Conservation (phyloP, 2,329 filamentous ascomycete genomes). For the Lasiodiplodia gonubiensis region DNA sequence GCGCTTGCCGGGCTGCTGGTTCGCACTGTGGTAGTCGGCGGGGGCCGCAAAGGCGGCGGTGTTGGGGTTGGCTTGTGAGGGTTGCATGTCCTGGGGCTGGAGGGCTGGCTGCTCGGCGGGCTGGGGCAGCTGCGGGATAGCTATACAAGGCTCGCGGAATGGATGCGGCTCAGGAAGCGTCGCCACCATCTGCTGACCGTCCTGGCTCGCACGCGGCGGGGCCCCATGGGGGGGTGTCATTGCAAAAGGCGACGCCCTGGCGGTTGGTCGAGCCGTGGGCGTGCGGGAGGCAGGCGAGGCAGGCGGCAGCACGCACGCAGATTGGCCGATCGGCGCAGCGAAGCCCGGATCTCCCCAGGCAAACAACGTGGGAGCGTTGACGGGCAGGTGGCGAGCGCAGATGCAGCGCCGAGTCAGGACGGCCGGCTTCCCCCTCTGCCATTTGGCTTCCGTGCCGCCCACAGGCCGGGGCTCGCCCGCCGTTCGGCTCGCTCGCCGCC, state of each 20-base stretch:
- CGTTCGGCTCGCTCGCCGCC: slow-evolving; percentile 8
- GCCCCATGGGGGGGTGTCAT: slow-evolving; percentile 26
- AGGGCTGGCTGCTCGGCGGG: background rate
- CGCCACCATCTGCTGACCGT: slow-evolving; percentile 24
- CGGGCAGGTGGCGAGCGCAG: slow-evolving; percentile 12
- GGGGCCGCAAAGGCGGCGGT: slow-evolving; percentile 6
- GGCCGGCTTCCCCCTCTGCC: slow-evolving; percentile 8
- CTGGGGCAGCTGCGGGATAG: background rate
- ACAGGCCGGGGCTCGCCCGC: background rate
- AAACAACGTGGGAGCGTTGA: slow-evolving; percentile 16
- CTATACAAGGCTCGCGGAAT: slow-evolving; percentile 12
- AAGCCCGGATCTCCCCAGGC: slow-evolving; percentile 21
- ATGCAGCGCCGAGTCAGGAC: background rate
- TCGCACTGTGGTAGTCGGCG: background rate
- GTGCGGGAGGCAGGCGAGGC: slow-evolving; percentile 4
- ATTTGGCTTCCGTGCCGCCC: slow-evolving; percentile 9
- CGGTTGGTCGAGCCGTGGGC: background rate
- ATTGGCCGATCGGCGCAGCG: slow-evolving; percentile 22
- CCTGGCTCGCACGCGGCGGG: slow-evolving; percentile 21
- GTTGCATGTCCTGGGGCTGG: slow-evolving; percentile 5
- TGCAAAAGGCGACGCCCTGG: slow-evolving; percentile 4
- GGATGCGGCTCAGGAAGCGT: slow-evolving; percentile 20
- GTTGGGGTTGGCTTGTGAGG: slow-evolving; percentile 6
- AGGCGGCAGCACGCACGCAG: background rate
- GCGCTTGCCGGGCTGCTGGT: slow-evolving; percentile 31